These are phyloP conservation scores for Trichoderma brevicompactum DNA, from an alignment of 2,329 filamentous ascomycete genomes.

Conservation along the genomic window DNA sequence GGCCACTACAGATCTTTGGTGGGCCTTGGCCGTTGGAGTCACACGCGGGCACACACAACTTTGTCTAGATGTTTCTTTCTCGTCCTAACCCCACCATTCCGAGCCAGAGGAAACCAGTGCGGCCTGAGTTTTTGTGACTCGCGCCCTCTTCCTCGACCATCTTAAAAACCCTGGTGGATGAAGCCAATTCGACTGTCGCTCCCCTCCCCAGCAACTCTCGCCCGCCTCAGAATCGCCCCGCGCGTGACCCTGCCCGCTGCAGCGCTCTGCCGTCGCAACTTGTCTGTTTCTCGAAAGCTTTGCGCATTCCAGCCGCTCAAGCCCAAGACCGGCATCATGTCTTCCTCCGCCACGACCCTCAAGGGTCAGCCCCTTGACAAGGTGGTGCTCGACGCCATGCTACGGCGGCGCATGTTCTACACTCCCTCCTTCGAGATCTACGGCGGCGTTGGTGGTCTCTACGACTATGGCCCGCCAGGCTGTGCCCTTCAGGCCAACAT, in stretches of 20 bases:
- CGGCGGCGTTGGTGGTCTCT: slow-evolving; percentile 83
- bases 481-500: slow-evolving; percentile 87
- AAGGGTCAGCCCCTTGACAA: slow-evolving; percentile 91
- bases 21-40: slow-evolving; percentile 19
- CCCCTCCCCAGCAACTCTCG: slow-evolving; percentile 26
- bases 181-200: slow-evolving; percentile 35
- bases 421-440: slow-evolving; percentile 97
- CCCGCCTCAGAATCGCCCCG: slow-evolving; percentile 25
- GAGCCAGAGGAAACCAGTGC: slow-evolving; percentile 32
- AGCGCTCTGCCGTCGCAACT: slow-evolving; percentile 35
- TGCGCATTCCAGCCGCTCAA: slow-evolving; percentile 39
- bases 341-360: slow-evolving; percentile 69
- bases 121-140: slow-evolving; percentile 37
- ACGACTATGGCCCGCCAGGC: slow-evolving; percentile 91
- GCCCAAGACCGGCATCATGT: slow-evolving; percentile 45
- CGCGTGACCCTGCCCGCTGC: slow-evolving; percentile 32
- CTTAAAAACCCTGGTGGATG: slow-evolving; percentile 35
- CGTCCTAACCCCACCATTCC: slow-evolving; percentile 31
- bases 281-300: slow-evolving; percentile 40
- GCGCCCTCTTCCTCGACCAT: slow-evolving; percentile 33
- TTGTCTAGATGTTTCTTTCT: slow-evolving; percentile 24
- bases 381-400: slow-evolving; percentile 77
- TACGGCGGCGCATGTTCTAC: slow-evolving; percentile 89
- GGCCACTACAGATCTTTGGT: slow-evolving; percentile 16
- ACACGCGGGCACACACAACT: slow-evolving; percentile 22